These are phyloP conservation scores for Ceratobasidium sp. DNA, from an alignment of 1,284 basidiomycete genomes.

Conservation along the genomic window DNA sequence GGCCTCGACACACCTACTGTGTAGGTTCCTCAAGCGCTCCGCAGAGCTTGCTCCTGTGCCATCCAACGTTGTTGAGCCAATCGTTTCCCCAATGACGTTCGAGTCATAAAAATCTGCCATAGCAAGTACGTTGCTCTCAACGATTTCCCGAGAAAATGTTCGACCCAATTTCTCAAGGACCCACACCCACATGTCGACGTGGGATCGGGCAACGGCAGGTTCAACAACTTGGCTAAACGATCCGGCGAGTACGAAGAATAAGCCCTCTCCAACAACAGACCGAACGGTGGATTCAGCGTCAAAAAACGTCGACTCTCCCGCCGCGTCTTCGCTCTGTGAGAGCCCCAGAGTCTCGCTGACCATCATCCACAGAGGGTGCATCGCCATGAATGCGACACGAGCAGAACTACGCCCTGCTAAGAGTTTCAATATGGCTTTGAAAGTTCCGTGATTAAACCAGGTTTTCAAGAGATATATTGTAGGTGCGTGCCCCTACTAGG, in stretches of 20 bases:
- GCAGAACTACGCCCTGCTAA: not conserved
- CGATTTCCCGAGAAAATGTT: constrained; percentile 5
- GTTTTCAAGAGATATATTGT: not conserved
- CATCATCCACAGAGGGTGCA: constrained; percentile 10
- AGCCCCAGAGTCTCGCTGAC: constrained; percentile 20
- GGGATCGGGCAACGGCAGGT: not conserved
- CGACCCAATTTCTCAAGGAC: not conserved
- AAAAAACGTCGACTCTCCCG: not conserved
- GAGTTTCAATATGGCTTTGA: not conserved
- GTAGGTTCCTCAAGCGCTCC: not conserved
- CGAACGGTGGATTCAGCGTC: not conserved
- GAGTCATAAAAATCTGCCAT: constrained; percentile 15
- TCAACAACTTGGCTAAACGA: not conserved
- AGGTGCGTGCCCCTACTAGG: constrained; percentile 14
- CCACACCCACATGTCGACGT: constrained; percentile 16
- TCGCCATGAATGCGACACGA: not conserved
- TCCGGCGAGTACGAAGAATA: constrained; percentile 3
- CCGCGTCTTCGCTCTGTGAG: not conserved
- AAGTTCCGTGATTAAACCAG: not conserved
- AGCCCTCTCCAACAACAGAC: not conserved
- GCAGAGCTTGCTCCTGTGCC: not conserved
- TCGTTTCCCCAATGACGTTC: not conserved
- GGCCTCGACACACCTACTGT: not conserved
- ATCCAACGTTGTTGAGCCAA: not conserved
- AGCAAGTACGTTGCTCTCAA: constrained; percentile 10